phyloP scores from a whole-genome alignment of 441 rosid species.

The Raphanus hybrid region DNA sequence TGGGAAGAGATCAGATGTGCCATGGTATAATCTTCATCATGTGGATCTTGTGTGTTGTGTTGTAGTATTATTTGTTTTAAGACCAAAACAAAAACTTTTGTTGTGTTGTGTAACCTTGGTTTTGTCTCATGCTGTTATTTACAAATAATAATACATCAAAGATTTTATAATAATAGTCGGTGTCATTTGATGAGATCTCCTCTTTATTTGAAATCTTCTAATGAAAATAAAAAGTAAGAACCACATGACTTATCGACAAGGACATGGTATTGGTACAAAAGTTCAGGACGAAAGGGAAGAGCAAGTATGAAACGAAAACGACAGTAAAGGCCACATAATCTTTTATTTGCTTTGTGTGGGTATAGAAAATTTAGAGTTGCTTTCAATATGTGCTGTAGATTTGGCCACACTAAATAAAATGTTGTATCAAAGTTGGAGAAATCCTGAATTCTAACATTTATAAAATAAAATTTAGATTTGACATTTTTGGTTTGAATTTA shows the following conservation, averaged over 20 bases:
- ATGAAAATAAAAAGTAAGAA: neutral
- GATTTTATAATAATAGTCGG: slow-evolving; percentile 2
- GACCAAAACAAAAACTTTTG: neutral
- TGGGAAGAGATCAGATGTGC: slow-evolving; percentile 25
- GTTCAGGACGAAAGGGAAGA: slow-evolving; percentile 20
- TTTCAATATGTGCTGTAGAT: slow-evolving; percentile 25
- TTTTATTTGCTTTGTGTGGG: slow-evolving; percentile 25
- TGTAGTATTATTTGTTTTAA: slow-evolving; percentile 33
- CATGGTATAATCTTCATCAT: slow-evolving; percentile 30
- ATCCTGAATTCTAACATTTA: neutral
- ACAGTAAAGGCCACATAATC: slow-evolving; percentile 7
- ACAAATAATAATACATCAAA: slow-evolving; percentile 36
- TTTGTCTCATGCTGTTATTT: slow-evolving; percentile 36
- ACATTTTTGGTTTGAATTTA: neutral
- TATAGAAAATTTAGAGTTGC: neutral
- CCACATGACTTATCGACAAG: slow-evolving; percentile 5
- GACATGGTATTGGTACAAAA: neutral
- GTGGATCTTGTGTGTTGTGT: slow-evolving; percentile 8
- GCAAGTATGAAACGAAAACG: slow-evolving; percentile 31
- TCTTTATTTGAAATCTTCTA: neutral
- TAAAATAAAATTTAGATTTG: neutral
- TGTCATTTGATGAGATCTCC: slow-evolving; percentile 1
- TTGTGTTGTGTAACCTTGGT: slow-evolving; percentile 3
- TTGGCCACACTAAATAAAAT: slow-evolving; percentile 24
- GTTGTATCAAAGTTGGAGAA: slow-evolving; percentile 2